Evolutionary conservation across 2,329 filamentous ascomycete species (phyloP).

Genomic region (Cladosporium phlei): DNA sequence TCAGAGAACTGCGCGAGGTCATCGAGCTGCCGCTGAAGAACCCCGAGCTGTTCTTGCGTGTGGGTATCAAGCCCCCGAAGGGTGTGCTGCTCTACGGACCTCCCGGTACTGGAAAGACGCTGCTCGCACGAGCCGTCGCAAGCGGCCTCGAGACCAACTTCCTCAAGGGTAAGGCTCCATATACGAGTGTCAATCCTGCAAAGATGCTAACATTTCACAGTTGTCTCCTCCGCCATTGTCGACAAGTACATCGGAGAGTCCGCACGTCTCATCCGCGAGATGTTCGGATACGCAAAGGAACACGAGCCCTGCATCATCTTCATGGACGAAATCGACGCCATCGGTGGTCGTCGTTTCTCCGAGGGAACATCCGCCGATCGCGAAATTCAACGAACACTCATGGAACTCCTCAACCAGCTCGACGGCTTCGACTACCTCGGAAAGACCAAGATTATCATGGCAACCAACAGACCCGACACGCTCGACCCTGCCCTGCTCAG

Average conservation of each 20-base stretch:
- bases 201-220: constrained; percentile 43
- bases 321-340: constrained; percentile 99
- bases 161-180: constrained; percentile 66
- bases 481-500: constrained; percentile 88
- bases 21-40: constrained; percentile 98
- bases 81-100: constrained; percentile 94
- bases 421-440: constrained; percentile 99
- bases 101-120: constrained; percentile 92
- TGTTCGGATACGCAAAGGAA: constrained; percentile 99
- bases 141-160: constrained; percentile 98
- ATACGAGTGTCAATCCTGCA: too few relatives aligned
- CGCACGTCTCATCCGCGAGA: constrained; percentile 91
- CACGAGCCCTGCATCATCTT: constrained; percentile 99
- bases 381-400: constrained; percentile 95
- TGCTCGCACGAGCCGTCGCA: constrained; percentile 88
- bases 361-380: constrained; percentile 96
- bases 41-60: constrained; percentile 91
- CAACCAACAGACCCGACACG: constrained; percentile 94
- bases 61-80: constrained; percentile 98
- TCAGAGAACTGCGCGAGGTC: constrained; percentile 92
- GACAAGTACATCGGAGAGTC: constrained; percentile 99
- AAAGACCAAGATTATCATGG: constrained; percentile 99
- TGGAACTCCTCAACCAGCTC: constrained; percentile 97
- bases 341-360: constrained; percentile 91
- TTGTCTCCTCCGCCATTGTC: constrained; percentile 96